Percentiles rank a stretch among this genome's conserved stretches.
phyloP scores from a whole-genome alignment of 306 rosid species.

The Neltuma alba region DNA sequence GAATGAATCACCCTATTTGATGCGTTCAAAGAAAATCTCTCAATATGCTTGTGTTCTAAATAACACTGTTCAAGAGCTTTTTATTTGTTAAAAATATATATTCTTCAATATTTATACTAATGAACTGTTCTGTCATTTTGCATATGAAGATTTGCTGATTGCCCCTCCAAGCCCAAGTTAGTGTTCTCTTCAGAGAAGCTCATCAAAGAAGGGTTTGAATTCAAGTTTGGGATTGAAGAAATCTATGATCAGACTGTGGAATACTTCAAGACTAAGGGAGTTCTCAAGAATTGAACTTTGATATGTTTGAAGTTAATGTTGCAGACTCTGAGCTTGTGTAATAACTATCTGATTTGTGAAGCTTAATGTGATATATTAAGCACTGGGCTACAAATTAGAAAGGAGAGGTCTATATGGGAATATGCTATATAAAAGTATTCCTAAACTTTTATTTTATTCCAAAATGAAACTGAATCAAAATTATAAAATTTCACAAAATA shows the following conservation, averaged over 20 bases:
- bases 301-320: conserved; percentile 3
- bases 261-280: conserved; percentile 65
- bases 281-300: conserved; percentile 45
- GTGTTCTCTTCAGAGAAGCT: conserved; percentile 69
- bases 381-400: not conserved
- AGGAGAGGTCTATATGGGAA: no score
- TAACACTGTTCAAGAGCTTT: not conserved
- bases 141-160: conserved; percentile 61
- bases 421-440: no score
- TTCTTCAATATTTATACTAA: not conserved
- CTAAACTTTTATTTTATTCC: no score
- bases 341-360: not conserved
- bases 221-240: conserved; percentile 64
- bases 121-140: not conserved
- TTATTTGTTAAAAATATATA: not conserved
- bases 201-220: conserved; percentile 74
- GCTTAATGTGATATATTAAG: not conserved
- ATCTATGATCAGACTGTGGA: conserved; percentile 68
- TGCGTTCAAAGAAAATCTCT: not conserved
- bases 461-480: no score
- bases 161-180: conserved; percentile 64
- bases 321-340: conserved; percentile 22
- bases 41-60: not conserved
- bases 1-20: not conserved
- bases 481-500: no score